These are phyloP conservation scores for Lactarius vividus DNA, from an alignment of 768 basidiomycete genomes.

Conservation along the genomic window DNA sequence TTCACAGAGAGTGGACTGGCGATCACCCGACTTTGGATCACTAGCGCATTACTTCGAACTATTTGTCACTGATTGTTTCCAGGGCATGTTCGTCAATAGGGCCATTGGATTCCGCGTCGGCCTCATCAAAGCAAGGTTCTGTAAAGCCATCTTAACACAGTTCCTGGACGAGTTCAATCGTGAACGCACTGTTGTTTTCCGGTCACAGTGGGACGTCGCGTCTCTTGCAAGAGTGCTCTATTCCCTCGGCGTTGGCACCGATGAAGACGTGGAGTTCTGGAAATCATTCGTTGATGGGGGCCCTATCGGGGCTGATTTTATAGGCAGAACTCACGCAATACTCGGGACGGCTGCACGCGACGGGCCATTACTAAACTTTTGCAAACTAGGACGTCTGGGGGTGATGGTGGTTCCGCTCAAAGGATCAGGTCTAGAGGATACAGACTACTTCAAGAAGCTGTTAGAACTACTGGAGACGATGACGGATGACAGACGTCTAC, in stretches of 20 bases:
- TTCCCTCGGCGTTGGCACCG: not conserved
- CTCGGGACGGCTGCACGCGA: not conserved
- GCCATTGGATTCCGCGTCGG: not conserved
- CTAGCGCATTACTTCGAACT: slow-evolving; percentile 4
- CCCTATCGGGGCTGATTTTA: not conserved
- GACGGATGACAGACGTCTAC: not conserved
- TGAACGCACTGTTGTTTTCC: not conserved
- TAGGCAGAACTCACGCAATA: not conserved
- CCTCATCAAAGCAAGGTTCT: slow-evolving; percentile 4
- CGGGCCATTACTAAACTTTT: slow-evolving; percentile 19
- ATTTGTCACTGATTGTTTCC: slow-evolving; percentile 1
- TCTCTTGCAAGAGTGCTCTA: slow-evolving; percentile 10
- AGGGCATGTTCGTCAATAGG: slow-evolving; percentile 1
- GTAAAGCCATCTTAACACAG: not conserved
- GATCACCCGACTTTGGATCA: slow-evolving; percentile 7
- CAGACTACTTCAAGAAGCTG: slow-evolving; percentile 10
- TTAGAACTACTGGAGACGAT: not conserved
- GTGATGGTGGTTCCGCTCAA: not conserved
- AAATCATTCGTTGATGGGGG: not conserved
- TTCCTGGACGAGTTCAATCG: not conserved
- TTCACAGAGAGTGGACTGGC: slow-evolving; percentile 7
- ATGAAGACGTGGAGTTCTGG: not conserved
- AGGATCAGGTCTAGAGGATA: not conserved
- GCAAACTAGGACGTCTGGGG: slow-evolving; percentile 1
- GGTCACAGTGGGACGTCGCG: slow-evolving; percentile 10